These are phyloP conservation scores for Aspergillus sp. DNA, from an alignment of 2,329 filamentous ascomycete genomes.

Conservation along the genomic window DNA sequence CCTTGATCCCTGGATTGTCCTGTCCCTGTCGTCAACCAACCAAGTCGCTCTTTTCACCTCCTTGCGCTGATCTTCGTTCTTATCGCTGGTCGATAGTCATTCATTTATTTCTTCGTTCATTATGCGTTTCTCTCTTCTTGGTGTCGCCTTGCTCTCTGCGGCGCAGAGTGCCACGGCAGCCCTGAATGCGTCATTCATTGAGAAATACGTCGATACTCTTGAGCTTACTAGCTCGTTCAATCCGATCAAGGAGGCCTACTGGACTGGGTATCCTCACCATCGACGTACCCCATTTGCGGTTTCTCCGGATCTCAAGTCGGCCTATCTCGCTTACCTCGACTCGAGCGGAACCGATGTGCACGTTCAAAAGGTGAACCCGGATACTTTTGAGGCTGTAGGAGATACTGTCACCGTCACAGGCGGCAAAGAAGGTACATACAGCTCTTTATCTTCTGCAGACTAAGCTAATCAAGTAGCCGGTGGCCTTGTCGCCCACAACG, in stretches of 20 bases:
- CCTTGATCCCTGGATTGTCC: background rate
- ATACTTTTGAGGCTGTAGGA: conserved; percentile 60
- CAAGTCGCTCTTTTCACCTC: background rate
- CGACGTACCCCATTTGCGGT: conserved; percentile 66
- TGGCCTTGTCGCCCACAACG: conserved; percentile 64
- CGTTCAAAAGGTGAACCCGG: conserved; percentile 60
- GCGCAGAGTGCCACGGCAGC: conserved; percentile 29
- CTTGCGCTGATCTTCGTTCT: background rate
- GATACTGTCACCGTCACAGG: conserved; percentile 56
- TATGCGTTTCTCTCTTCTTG: conserved; percentile 29
- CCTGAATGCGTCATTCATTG: conserved; percentile 33
- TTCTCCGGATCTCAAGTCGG: conserved; percentile 63
- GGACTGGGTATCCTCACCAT: conserved; percentile 65
- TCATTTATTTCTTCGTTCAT: conserved; percentile 5
- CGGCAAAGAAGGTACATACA: conserved; percentile 54
- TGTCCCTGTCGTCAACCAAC: background rate
- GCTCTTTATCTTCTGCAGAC: background rate
- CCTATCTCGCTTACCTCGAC: conserved; percentile 66
- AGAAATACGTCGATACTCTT: conserved; percentile 49
- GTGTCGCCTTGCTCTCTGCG: conserved; percentile 31
- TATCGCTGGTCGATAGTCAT: conserved; percentile 11
- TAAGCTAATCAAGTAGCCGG: conserved; percentile 46
- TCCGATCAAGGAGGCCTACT: conserved; percentile 64
- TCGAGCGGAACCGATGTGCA: conserved; percentile 60
- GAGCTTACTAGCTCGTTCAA: conserved; percentile 58